Base-by-base conservation (phyloP, 2,329 filamentous ascomycete species). In the Pseudomassariella vexata region DNA sequence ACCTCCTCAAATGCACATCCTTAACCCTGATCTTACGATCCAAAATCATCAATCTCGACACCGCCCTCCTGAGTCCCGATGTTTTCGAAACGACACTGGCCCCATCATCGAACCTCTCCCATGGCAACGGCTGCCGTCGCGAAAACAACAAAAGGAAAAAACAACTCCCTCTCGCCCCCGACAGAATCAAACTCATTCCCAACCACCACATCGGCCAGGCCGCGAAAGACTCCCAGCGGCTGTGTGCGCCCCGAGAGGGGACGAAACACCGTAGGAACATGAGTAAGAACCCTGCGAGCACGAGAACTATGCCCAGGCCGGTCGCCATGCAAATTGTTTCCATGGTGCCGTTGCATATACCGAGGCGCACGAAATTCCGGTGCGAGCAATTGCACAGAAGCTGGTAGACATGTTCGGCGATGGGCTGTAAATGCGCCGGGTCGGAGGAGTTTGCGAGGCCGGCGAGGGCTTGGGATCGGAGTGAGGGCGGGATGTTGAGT, bases 311-410 rank as follows among this genome's bases (percentile, higher is more conserved):
- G 6, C 65, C 65, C 6, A 67, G 47, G 2, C 54, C 44, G 2
- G 63, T 68, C 2, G 64, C 63, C 19, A 65, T 57, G 49, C 65
- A 69, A 9, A 68, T 42, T 2, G 66, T 68, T 48, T 68, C 65
- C 32, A 66, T 63, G 3, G 65, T 68, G 22, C 66, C 66, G 45
- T 68, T 73, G 45, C 62, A 68, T 20, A 73, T 64, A 37, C 70
- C 72, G 6, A 76, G 57, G 23, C 70, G 65, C 27, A 73, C 56
- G 41, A 76, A 68, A 47, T 66, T 63, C 33, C 66, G 57, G 44
- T 68, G 57, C 14, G 65, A 69, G 53, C 66, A 68, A 47, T 63
- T 66, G 36, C 57, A 59, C 12, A 69, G 56, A 19, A 69, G 58
- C 19, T 57, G 48, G 43, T 68, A 65, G 22, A 63, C 59, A 46